Base-by-base conservation (phyloP, 1,284 basidiomycete genomes). In the Peniophora sp. region DNA sequence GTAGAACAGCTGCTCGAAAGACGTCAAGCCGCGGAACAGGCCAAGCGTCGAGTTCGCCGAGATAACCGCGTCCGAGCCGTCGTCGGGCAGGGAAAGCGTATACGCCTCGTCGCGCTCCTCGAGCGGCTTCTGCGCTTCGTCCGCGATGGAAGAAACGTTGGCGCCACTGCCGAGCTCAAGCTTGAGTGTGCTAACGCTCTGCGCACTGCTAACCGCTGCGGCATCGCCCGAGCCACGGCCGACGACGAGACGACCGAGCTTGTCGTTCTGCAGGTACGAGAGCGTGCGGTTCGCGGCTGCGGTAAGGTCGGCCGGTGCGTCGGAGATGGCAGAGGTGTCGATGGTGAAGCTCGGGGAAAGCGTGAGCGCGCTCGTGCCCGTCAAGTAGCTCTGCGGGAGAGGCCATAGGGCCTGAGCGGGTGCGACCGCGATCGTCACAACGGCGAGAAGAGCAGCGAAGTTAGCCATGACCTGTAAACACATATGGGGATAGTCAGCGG, bases 1-100 rank as follows among this genome's bases (percentile, higher is more conserved):
- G 59, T 86, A 91, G 77, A 81, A 86, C 32, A 96, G 67, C 67
- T 94, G 90, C 36, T 73, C 70, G 63, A 96, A 92, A 1, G 91
- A 93, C 24, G 88, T 85, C 55, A 96, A 66, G 1, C 91, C 94
- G 49, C 93, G 74, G 52, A 84, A 79, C 12, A 93, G 67, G 0
- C 92, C 92, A 17, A 96, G 67, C 0, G 89, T 80, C 35, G 86
- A 83, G 53, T 80, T 81, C 2, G 92, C 86, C 0, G 64, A 71
- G 46, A 96, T 67, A 0, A 68, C 74, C 3, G 88, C 89, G 2
- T 62, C 52, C 0, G 72, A 70, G 3, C 85, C 86, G 51, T 85
- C 76, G 1, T 59, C 63, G 0, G 87, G 87, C 9, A 93, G 68
- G 1, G 58, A 68, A 36, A 94, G 69, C 0, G 67, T 69, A 61